Evolutionary conservation across 805 yeast genomes (phyloP).

Genomic region (Yarrowia sp.): DNA sequence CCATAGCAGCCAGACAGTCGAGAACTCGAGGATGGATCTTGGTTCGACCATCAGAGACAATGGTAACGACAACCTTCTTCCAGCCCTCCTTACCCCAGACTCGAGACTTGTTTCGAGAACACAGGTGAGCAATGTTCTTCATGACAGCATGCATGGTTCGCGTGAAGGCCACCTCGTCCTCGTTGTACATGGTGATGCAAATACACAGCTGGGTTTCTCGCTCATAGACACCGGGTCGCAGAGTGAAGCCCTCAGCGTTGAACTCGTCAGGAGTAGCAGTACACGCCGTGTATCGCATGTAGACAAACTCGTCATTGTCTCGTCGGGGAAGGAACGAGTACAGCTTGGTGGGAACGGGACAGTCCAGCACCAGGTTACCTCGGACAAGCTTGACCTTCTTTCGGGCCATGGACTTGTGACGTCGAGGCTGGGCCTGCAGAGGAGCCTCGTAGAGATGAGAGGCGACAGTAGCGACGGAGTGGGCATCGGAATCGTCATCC

Average conservation of each 20-base stretch:
- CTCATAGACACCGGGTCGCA: constrained; percentile 80
- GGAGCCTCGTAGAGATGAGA: constrained; percentile 35
- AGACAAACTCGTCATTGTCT: constrained; percentile 88
- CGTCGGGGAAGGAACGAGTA: constrained; percentile 80
- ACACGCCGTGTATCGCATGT: constrained; percentile 96
- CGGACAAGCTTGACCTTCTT: constrained; percentile 73
- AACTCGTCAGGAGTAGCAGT: constrained; percentile 91
- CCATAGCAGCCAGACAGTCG: constrained; percentile 88
- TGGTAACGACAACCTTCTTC: constrained; percentile 91
- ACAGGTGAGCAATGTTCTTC: constrained; percentile 84
- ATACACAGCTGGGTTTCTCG: constrained; percentile 90
- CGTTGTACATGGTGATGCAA: constrained; percentile 97
- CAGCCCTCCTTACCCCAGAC: constrained; percentile 97
- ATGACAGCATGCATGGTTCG: constrained; percentile 93
- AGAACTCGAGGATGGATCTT: constrained; percentile 81
- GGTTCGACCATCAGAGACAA: constrained; percentile 92
- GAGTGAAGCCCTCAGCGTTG: constrained; percentile 71
- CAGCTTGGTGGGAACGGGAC: constrained; percentile 89
- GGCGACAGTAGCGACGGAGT: constrained; percentile 32
- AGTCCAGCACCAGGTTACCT: constrained; percentile 85
- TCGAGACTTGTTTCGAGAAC: constrained; percentile 74
- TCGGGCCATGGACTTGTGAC: constrained; percentile 65
- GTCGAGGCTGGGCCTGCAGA: constrained; percentile 48
- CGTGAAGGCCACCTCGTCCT: constrained; percentile 83
- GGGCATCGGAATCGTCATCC: constrained; percentile 21